Evolutionary conservation across 441 rosid genomes (phyloP).

Genomic region (Syzygium syzygioides): DNA sequence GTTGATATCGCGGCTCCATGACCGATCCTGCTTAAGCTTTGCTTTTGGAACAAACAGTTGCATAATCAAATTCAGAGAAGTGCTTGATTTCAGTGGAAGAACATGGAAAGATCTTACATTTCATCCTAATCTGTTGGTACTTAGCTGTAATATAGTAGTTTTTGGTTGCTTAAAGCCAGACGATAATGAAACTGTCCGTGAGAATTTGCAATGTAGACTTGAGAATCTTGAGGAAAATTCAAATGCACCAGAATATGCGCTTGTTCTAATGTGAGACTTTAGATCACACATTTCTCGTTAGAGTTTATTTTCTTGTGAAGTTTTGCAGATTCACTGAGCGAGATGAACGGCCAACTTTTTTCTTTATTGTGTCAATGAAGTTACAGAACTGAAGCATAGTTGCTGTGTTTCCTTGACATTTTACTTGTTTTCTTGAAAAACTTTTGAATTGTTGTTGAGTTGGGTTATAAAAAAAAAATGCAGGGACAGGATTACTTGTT

Average conservation of each 20-base stretch:
- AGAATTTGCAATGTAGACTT: background rate
- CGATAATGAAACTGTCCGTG: background rate
- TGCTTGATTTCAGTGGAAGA: background rate
- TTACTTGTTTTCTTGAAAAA: background rate
- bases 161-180: background rate
- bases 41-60: background rate
- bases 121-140: background rate
- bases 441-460: background rate
- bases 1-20: background rate
- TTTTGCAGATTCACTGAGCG: fast-evolving
- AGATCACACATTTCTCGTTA: background rate
- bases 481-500: constrained; percentile 76
- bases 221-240: background rate
- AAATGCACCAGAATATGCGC: background rate
- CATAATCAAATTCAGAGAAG: fast-evolving
- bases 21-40: background rate
- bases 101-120: background rate
- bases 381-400: background rate
- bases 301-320: background rate
- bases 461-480: background rate
- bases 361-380: background rate
- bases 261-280: background rate
- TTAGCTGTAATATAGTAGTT: background rate
- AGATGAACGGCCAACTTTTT: background rate
- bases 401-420: background rate